phyloP scores from a whole-genome alignment of 768 basidiomycete genomes.

The Panaeolus cyanescens region DNA sequence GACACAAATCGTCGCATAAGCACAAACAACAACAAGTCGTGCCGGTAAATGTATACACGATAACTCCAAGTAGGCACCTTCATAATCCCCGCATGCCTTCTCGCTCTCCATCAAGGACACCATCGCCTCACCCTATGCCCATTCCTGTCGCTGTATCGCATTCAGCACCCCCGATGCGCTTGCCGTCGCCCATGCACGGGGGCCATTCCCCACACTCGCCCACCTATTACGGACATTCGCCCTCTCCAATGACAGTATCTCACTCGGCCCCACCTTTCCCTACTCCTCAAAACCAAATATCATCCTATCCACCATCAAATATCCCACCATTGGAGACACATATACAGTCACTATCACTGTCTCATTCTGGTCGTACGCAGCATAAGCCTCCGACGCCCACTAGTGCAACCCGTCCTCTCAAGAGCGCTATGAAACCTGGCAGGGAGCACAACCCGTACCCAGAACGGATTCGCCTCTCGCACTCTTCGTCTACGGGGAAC shows the following conservation, averaged over 20 bases:
- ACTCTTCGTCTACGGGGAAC: not conserved
- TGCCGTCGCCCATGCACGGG: not conserved
- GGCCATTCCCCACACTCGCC: not conserved
- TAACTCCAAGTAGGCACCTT: constrained; percentile 14
- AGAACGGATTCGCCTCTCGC: not conserved
- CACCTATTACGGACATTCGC: not conserved
- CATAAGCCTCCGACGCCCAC: constrained; percentile 5
- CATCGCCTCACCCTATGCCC: not conserved
- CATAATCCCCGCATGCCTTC: constrained; percentile 9
- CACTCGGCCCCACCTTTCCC: not conserved
- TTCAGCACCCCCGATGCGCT: not conserved
- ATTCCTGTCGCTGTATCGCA: constrained; percentile 2
- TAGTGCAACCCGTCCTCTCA: constrained; percentile 1
- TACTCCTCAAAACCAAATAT: not conserved
- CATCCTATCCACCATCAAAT: not conserved
- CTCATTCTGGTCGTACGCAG: not conserved
- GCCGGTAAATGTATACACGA: constrained; percentile 7
- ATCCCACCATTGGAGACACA: not conserved
- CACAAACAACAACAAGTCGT: constrained; percentile 17
- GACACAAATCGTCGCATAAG: constrained; percentile 21
- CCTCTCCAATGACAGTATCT: not conserved
- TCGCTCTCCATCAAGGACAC: not conserved
- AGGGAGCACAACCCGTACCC: not conserved
- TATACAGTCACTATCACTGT: not conserved
- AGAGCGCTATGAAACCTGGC: not conserved